These are phyloP conservation scores for Dendrobium officinale DNA, from an alignment of 106 monocot species.

Conservation along the genomic window DNA sequence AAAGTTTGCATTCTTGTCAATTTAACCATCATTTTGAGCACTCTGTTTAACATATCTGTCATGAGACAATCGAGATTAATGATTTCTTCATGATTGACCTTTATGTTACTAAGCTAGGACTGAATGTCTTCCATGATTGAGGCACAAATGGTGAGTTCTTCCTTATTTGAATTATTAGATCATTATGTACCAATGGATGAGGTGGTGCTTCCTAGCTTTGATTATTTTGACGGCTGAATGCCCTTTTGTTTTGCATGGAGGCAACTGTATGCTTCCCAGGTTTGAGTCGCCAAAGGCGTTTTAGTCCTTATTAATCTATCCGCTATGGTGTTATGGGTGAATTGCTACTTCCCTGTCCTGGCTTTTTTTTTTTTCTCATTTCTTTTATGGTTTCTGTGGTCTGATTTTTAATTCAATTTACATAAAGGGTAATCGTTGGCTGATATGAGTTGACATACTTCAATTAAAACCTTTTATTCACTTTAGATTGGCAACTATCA, in stretches of 20 bases:
- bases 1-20: not conserved
- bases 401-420: not conserved
- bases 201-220: not conserved
- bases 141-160: not conserved
- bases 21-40: not conserved
- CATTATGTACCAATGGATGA: not conserved
- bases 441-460: not conserved
- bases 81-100: not conserved
- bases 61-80: not conserved
- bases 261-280: not conserved
- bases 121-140: not conserved
- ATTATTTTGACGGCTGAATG: not conserved
- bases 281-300: not conserved
- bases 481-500: not conserved
- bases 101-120: not conserved
- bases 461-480: not conserved
- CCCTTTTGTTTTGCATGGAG: not conserved
- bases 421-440: not conserved
- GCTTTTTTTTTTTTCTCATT: not conserved
- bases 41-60: not conserved
- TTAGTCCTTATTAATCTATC: not conserved
- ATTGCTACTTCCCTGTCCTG: not conserved
- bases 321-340: not conserved
- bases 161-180: not conserved
- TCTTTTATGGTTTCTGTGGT: not conserved